Evolutionary conservation across 192 early-diverging fungal genomes (phyloP).

Genomic region (Gaertneriomyces sp.): DNA sequence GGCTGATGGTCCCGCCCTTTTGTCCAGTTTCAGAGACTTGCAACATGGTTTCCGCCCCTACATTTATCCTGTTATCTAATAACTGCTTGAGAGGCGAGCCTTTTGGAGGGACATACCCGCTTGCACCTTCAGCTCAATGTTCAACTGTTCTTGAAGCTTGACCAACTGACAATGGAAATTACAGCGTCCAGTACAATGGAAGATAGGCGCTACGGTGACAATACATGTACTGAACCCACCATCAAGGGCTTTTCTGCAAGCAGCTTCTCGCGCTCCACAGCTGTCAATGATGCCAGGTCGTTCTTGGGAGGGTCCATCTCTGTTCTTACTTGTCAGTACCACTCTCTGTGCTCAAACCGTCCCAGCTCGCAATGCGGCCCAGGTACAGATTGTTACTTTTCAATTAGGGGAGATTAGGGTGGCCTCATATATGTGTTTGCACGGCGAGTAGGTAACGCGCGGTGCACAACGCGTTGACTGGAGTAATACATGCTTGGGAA

Average conservation of each 20-base stretch:
- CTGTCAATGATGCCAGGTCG: not conserved
- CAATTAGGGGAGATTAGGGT: no score
- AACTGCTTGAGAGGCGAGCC: not conserved
- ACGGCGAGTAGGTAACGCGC: no score
- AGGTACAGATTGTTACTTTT: no score
- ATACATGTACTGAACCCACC: slow-evolving; percentile 3
- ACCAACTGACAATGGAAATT: slow-evolving; percentile 10
- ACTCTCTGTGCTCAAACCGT: no score
- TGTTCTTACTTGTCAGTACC: no score
- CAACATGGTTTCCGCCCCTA: slow-evolving; percentile 31
- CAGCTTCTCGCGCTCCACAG: slow-evolving; percentile 10
- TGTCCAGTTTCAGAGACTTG: slow-evolving; percentile 20
- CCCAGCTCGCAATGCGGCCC: no score
- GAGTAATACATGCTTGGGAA: no score
- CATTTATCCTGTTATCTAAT: not conserved
- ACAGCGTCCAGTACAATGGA: not conserved
- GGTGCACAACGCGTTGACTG: no score
- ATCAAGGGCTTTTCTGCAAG: slow-evolving; percentile 22
- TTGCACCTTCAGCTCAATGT: slow-evolving; percentile 29
- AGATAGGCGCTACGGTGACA: not conserved
- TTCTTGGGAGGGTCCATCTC: no score
- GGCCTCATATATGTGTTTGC: no score
- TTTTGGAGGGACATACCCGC: slow-evolving; percentile 16
- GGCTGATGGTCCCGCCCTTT: slow-evolving; percentile 22
- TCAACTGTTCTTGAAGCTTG: slow-evolving; percentile 27